Evolutionary conservation across 1,284 basidiomycete species (phyloP), one percentile per base, ranked within the genome.

Genomic region (Malassezia restricta): DNA sequence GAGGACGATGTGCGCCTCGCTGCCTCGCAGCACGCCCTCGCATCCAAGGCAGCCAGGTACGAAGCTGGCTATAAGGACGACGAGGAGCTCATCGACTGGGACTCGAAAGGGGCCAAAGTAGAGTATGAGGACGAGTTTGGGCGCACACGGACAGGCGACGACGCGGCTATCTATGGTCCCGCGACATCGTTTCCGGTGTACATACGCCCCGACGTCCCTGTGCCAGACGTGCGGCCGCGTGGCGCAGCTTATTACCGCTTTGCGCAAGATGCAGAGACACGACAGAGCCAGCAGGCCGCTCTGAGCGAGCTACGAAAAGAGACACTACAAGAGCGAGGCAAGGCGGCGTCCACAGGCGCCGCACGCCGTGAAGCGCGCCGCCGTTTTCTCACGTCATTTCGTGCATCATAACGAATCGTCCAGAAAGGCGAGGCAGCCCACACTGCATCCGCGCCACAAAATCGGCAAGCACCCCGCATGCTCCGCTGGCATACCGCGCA

Each of bases 41-140:
- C 86, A 71, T 78, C 82, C 42, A 94, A 94, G 72, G 83, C 87
- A 5, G 79, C 79, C 68, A 81, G 84, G 52, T 94, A 94, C 65
- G 82, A 81, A 57, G 91, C 86, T 0, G 64, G 92, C 64, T 82
- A 72, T 28, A 40, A 46, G 1, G 31, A 53, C 8, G 50, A 42
- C 45, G 85, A 90, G 47, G 81, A 87, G 8, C 76, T 88, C 46
- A 85, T 96, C 5, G 89, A 96, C 74, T 90, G 74, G 54, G 46
- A 41, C 85, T 89, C 89, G 66, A 86, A 90, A 51, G 77, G 79
- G 8, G 84, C 83, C 65, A 74, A 74, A 35, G 78, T 90, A 12
- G 87, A 90, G 69, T 88, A 86, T 59, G 79, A 82, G 60, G 87
- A 91, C 63, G 87, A 90, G 64, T 86, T 87, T 66, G 87, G 88